phyloP scores from a whole-genome alignment of 345 rosid genomes.

The Eutrema yunnanense region DNA sequence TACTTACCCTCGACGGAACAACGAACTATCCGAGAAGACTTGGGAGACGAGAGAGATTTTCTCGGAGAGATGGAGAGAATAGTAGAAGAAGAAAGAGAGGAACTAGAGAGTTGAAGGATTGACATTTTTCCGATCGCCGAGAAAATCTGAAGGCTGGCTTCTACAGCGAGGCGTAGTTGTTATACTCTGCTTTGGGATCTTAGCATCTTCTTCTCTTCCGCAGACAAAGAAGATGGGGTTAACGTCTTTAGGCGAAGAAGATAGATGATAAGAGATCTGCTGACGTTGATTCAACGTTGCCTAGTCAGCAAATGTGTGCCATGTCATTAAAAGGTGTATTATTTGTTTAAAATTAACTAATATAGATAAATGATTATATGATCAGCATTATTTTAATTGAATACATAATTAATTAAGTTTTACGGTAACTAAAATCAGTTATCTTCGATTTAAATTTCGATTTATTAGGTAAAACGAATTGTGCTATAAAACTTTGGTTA shows the following conservation, averaged over 20 bases:
- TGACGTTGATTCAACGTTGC: slow-evolving; percentile 18
- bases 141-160: neutral
- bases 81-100: slow-evolving; percentile 44
- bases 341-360: too few relatives aligned
- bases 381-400: too few relatives aligned
- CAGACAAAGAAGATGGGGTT: slow-evolving; percentile 18
- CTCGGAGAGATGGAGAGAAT: slow-evolving; percentile 36
- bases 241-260: neutral
- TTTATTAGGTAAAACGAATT: too few relatives aligned
- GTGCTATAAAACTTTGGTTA: too few relatives aligned
- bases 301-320: slow-evolving; percentile 13
- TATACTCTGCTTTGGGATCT: slow-evolving; percentile 20
- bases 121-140: slow-evolving; percentile 10
- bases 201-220: slow-evolving; percentile 19
- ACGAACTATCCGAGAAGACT: slow-evolving; percentile 39
- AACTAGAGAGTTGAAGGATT: slow-evolving; percentile 24
- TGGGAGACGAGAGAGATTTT: slow-evolving; percentile 28
- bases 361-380: too few relatives aligned
- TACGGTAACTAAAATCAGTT: too few relatives aligned
- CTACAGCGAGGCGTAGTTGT: neutral
- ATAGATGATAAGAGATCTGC: slow-evolving; percentile 33
- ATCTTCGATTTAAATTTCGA: too few relatives aligned
- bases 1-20: slow-evolving; percentile 64
- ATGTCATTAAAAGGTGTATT: neutral
- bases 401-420: too few relatives aligned